These are phyloP conservation scores for Ceratobasidium sp. DNA, from an alignment of 1,284 basidiomycete species.

Conservation along the genomic window DNA sequence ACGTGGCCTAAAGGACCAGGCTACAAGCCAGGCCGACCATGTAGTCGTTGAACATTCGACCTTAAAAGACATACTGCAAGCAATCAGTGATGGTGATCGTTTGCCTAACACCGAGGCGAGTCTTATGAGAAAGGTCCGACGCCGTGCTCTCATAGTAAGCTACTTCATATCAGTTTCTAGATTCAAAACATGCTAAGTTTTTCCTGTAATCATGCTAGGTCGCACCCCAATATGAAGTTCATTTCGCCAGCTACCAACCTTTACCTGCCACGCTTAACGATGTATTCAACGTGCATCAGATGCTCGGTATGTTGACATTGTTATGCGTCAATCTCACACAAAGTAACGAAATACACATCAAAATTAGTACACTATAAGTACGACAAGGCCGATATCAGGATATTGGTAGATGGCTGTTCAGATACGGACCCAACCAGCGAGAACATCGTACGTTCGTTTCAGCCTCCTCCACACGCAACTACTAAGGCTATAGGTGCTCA, in stretches of 20 bases:
- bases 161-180: not conserved
- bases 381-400: not conserved
- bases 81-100: not conserved
- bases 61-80: not conserved
- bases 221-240: constrained; percentile 5
- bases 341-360: not conserved
- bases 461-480: no score
- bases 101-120: not conserved
- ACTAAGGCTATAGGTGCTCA: no score
- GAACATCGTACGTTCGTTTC: not conserved
- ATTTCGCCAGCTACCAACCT: not conserved
- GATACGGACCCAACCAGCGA: not conserved
- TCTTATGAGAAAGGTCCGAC: no score
- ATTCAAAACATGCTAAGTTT: not conserved
- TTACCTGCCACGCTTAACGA: not conserved
- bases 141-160: constrained; percentile 3
- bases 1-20: not conserved
- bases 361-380: not conserved
- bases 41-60: not conserved
- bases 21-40: not conserved
- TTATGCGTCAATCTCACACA: not conserved
- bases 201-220: not conserved
- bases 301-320: not conserved
- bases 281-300: not conserved
- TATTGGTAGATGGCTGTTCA: not conserved